Conservation (phyloP, 257 asterid species). For the Petrea volubilis region DNA sequence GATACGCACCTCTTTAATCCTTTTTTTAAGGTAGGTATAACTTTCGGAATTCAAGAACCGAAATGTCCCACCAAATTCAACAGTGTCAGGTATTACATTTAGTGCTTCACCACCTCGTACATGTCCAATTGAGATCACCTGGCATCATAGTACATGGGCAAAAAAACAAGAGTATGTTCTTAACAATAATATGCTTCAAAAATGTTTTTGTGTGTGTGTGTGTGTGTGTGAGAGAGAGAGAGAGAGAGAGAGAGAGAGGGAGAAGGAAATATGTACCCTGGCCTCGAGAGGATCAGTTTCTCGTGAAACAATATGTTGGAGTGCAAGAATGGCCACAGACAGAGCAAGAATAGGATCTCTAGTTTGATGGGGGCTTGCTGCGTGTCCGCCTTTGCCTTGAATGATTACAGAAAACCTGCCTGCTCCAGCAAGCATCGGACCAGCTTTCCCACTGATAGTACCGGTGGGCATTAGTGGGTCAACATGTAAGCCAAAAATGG, state of each 20-base stretch:
- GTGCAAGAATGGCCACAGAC: constrained; percentile 69
- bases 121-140: constrained; percentile 74
- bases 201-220: too few relatives aligned
- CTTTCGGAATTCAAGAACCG: constrained; percentile 61
- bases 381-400: constrained; percentile 84
- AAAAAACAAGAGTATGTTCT: too few relatives aligned
- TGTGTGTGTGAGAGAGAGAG: too few relatives aligned
- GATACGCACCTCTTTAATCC: constrained; percentile 70
- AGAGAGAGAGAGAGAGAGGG: too few relatives aligned
- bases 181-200: too few relatives aligned
- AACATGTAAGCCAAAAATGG: constrained; percentile 73
- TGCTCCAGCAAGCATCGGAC: constrained; percentile 76
- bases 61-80: constrained; percentile 82
- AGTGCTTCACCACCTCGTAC: constrained; percentile 67
- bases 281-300: constrained; percentile 84
- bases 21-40: constrained; percentile 47
- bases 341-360: constrained; percentile 72
- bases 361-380: constrained; percentile 72
- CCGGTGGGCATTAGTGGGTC: constrained; percentile 55
- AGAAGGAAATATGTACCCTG: too few relatives aligned
- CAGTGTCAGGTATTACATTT: constrained; percentile 72
- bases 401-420: constrained; percentile 63
- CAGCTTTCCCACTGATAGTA: constrained; percentile 59
- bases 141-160: background rate
- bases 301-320: constrained; percentile 84